phyloP scores from a whole-genome alignment of 139 green algal species.

The Parachlorella kessleri region DNA sequence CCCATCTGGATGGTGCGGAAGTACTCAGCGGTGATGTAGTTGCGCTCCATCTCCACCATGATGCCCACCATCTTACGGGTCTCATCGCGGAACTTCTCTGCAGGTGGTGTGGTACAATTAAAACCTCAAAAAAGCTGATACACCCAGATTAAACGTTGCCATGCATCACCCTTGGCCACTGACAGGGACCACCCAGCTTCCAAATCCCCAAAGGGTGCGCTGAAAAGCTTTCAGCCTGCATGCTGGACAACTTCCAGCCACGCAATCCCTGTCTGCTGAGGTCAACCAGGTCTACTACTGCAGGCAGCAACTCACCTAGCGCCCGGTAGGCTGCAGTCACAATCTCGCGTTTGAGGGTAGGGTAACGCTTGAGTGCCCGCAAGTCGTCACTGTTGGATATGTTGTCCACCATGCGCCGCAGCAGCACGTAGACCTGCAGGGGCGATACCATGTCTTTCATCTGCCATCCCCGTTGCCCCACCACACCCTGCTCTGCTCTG shows the following conservation, averaged over 20 bases:
- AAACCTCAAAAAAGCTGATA: not conserved
- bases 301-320: conserved; percentile 57
- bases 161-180: no score
- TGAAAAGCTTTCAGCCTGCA: no score
- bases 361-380: conserved; percentile 72
- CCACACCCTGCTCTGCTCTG: no score
- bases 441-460: no score
- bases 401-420: conserved; percentile 81
- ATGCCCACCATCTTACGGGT: conserved; percentile 62
- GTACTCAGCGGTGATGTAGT: conserved; percentile 90
- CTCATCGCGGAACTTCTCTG: conserved; percentile 34
- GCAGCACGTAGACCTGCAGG: conserved; percentile 76
- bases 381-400: conserved; percentile 54
- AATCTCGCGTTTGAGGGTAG: conserved; percentile 81
- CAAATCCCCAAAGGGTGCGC: no score
- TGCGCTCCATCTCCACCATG: conserved; percentile 95
- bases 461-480: no score
- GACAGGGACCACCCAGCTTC: no score
- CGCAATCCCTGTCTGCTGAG: no score
- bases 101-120: no score
- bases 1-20: conserved; percentile 69
- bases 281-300: no score
- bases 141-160: no score
- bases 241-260: no score
- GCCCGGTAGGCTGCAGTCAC: conserved; percentile 65